Conservation (phyloP, 2,329 filamentous ascomycete species). For the Drechslerella stenobrocha region DNA sequence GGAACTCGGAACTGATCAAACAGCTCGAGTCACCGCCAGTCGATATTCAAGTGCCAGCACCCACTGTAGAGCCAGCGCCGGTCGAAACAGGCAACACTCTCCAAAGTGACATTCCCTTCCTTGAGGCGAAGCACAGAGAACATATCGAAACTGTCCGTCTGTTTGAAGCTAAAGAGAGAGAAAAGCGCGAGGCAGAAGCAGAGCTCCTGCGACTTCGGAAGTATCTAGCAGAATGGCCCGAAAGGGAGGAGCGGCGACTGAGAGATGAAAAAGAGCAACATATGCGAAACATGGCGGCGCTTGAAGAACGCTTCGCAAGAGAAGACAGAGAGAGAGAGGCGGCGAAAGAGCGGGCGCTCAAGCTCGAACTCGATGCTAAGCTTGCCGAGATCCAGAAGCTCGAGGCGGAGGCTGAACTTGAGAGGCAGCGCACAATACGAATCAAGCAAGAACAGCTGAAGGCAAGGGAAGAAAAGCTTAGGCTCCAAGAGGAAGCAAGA, state of each 20-base stretch:
- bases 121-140: neutral
- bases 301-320: neutral
- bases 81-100: neutral
- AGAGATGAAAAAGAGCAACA: neutral
- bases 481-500: constrained; percentile 7
- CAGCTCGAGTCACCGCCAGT: neutral
- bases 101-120: neutral
- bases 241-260: neutral
- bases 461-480: neutral
- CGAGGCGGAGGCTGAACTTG: neutral
- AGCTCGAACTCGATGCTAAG: neutral
- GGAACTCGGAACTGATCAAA: constrained; percentile 3
- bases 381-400: neutral
- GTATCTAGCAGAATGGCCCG: neutral
- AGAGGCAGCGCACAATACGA: neutral
- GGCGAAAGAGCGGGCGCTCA: neutral
- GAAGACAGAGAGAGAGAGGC: constrained; percentile 9
- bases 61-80: neutral
- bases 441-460: neutral
- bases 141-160: neutral
- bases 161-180: neutral
- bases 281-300: neutral
- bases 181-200: neutral
- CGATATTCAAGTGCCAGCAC: neutral
- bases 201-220: neutral